These are phyloP conservation scores for Adansonia gregorii DNA, from an alignment of 441 rosid genomes.

Conservation along the genomic window DNA sequence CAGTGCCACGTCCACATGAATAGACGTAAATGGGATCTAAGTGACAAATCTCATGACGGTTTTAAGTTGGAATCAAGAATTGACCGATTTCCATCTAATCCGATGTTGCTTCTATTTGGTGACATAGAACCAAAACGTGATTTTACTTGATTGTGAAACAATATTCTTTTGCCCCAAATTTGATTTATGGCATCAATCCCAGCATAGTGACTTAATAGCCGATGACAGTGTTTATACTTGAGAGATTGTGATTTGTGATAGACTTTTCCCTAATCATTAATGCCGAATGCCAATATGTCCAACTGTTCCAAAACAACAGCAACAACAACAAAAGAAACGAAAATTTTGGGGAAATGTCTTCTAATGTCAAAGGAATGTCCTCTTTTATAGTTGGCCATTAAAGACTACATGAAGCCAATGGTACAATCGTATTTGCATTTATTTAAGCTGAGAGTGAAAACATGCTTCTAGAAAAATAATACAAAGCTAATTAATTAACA, in stretches of 20 bases:
- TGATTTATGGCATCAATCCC: not conserved
- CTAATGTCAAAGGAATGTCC: not conserved
- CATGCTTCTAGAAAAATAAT: not conserved
- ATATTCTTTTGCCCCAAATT: not conserved
- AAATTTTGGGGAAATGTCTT: not conserved
- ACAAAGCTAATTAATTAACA: not conserved
- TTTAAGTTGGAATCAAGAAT: constrained; percentile 1
- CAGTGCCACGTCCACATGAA: not conserved
- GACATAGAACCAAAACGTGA: not conserved
- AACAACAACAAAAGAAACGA: no score
- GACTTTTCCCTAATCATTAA: not conserved
- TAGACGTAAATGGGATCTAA: constrained; percentile 22
- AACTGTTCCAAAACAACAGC: not conserved
- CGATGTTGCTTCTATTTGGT: not conserved
- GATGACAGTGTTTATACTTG: not conserved
- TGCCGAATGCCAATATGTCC: not conserved
- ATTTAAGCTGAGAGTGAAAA: not conserved
- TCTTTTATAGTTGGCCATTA: not conserved
- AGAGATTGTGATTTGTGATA: not conserved
- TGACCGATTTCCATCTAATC: constrained; percentile 2
- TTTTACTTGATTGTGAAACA: not conserved
- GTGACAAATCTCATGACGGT: constrained; percentile 3
- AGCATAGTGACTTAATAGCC: not conserved
- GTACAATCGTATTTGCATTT: not conserved
- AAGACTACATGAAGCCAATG: not conserved